Percentiles rank a stretch among this genome's conserved stretches.
These are phyloP conservation scores for Cordyceps militaris DNA, from an alignment of 2,329 filamentous ascomycete genomes.

Conservation along the genomic window DNA sequence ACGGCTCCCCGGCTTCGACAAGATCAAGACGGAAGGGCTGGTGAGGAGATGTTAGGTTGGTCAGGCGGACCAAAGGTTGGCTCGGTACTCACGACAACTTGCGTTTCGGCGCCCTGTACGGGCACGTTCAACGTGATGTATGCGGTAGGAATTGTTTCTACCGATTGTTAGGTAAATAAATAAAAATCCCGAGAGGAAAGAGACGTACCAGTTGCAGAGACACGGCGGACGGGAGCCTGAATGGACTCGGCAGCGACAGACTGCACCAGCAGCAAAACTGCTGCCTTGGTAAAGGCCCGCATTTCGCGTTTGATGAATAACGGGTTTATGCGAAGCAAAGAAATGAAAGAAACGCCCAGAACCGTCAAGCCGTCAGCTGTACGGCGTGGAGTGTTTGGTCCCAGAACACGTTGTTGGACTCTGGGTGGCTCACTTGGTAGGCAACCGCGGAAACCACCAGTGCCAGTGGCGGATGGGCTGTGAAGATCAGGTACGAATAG, in stretches of 20 bases:
- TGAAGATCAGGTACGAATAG: background rate
- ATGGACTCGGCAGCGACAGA: background rate
- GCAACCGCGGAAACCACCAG: background rate
- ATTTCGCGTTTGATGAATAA: constrained; percentile 13
- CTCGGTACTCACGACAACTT: constrained; percentile 19
- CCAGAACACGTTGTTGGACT: background rate
- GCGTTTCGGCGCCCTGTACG: constrained; percentile 12
- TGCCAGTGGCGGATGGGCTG: background rate
- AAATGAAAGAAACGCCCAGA: background rate
- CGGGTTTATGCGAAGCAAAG: background rate
- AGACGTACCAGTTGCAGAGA: constrained; percentile 4
- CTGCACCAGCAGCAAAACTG: constrained; percentile 20
- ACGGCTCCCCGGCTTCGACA: constrained; percentile 36
- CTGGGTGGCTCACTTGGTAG: background rate
- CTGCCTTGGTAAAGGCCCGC: constrained; percentile 24
- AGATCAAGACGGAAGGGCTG: constrained; percentile 38
- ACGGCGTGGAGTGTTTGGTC: background rate
- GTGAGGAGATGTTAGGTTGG: constrained; percentile 7
- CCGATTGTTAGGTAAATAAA: background rate
- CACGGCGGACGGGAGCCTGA: background rate
- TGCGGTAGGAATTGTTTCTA: constrained; percentile 19
- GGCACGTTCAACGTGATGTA: constrained; percentile 21
- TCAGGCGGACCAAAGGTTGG: background rate
- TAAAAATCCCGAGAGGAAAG: background rate
- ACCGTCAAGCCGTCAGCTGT: background rate